Percentiles rank a stretch among this genome's conserved stretches.
phyloP scores from a whole-genome alignment of 1,139 yeast genomes.

The Pichia sp. region DNA sequence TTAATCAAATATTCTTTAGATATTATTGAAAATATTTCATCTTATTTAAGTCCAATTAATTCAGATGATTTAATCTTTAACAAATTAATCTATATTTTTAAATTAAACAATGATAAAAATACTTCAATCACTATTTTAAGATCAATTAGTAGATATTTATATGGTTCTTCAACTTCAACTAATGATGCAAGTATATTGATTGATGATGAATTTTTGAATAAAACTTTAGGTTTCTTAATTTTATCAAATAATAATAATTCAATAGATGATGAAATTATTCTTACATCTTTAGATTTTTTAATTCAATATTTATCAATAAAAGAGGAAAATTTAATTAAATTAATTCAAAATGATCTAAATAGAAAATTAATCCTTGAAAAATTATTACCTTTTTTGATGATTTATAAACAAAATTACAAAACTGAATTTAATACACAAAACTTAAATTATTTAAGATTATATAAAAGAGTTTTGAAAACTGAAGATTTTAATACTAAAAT shows the following conservation, averaged over 20 bases:
- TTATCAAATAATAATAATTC: constrained; percentile 30
- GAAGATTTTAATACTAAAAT: constrained; percentile 23
- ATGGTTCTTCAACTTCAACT: constrained; percentile 30
- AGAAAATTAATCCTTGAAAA: constrained; percentile 47
- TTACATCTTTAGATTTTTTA: constrained; percentile 59
- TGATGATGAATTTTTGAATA: constrained; percentile 34
- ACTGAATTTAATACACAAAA: constrained; percentile 34
- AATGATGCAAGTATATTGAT: constrained; percentile 40
- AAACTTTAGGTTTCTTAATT: constrained; percentile 41
- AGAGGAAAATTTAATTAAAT: constrained; percentile 12
- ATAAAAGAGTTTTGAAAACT: constrained; percentile 39
- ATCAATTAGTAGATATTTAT: constrained; percentile 44
- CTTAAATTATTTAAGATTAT: constrained; percentile 31
- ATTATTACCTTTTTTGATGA: constrained; percentile 57
- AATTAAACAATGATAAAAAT: constrained; percentile 49
- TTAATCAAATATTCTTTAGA: constrained; percentile 67
- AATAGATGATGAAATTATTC: constrained; percentile 50
- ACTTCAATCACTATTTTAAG: constrained; percentile 48
- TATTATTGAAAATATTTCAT: constrained; percentile 75
- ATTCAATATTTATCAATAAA: constrained; percentile 49
- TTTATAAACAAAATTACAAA: constrained; percentile 41
- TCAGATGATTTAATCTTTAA: constrained; percentile 58
- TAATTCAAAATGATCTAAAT: constrained; percentile 23
- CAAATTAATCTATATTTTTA: constrained; percentile 42
- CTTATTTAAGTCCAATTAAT: constrained; percentile 71